Evolutionary conservation across 202 grass and related monocot species (phyloP).

Genomic region (Carex sylvatica): DNA sequence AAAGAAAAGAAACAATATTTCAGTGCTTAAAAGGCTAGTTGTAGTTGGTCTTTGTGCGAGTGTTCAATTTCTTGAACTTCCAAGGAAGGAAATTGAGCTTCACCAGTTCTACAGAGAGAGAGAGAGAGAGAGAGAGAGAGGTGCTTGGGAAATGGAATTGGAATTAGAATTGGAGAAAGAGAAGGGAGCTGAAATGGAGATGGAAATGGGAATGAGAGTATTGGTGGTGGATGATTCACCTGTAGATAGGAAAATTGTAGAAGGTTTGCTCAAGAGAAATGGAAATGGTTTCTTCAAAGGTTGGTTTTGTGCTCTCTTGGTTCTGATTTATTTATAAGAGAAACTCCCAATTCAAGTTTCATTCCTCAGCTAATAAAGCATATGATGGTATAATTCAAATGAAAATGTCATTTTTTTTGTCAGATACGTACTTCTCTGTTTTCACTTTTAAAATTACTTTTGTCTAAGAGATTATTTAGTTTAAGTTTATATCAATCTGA

Average conservation of each 20-base stretch:
- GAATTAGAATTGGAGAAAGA: conserved; percentile 22
- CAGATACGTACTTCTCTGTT: background rate
- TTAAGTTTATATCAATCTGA: background rate
- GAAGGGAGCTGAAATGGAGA: conserved; percentile 12
- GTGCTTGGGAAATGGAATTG: conserved; percentile 5
- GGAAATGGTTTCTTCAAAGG: conserved; percentile 34
- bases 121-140: conserved; percentile 16
- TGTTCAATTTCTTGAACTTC: background rate
- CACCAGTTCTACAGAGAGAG: background rate
- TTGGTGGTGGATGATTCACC: conserved; percentile 96
- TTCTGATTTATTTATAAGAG: background rate
- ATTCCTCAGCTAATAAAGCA: background rate
- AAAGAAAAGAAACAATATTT: background rate
- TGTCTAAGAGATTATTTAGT: background rate
- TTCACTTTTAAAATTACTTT: background rate
- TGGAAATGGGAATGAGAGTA: conserved; percentile 60
- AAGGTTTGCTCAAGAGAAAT: conserved; percentile 68
- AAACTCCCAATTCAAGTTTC: background rate
- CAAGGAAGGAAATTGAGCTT: background rate
- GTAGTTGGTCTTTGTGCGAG: conserved; percentile 16
- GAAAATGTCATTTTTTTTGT: background rate
- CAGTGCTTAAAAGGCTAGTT: conserved; percentile 16
- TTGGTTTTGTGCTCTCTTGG: background rate
- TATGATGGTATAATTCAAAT: conserved; percentile 3
- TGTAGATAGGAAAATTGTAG: conserved; percentile 70